Conservation (phyloP, 2,329 filamentous ascomycete genomes). For the Coleophoma crateriformis region DNA sequence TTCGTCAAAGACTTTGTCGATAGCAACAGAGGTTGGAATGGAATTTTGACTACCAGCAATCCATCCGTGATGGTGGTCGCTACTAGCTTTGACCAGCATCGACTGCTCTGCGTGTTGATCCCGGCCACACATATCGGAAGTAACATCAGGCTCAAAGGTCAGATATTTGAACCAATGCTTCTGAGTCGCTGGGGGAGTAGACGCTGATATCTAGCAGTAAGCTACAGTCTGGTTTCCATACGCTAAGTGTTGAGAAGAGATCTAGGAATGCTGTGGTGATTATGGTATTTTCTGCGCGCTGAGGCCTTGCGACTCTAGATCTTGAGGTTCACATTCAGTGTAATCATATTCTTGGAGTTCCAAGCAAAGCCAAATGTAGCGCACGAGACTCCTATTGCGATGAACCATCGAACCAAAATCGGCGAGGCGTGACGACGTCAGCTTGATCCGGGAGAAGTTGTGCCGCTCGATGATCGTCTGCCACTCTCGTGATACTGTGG, state of each 20-base stretch:
- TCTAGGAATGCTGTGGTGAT: slow-evolving; percentile 24
- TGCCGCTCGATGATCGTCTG: slow-evolving; percentile 9
- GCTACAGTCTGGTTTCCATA: slow-evolving; percentile 26
- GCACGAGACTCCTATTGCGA: slow-evolving; percentile 11
- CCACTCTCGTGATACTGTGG: slow-evolving; percentile 14
- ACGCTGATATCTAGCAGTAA: slow-evolving; percentile 32
- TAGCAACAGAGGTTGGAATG: slow-evolving; percentile 12
- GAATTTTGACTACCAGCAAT: slow-evolving; percentile 16
- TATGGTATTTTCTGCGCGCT: slow-evolving; percentile 18
- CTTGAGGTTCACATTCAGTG: slow-evolving; percentile 6
- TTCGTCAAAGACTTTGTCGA: slow-evolving; percentile 20
- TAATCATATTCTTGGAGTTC: slow-evolving; percentile 13
- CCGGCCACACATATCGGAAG: slow-evolving; percentile 4
- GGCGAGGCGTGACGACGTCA: slow-evolving; percentile 9
- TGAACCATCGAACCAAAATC: slow-evolving; percentile 12
- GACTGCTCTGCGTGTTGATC: slow-evolving; percentile 10
- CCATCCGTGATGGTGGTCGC: slow-evolving; percentile 26
- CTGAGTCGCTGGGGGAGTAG: slow-evolving; percentile 30
- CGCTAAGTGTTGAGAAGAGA: slow-evolving; percentile 26
- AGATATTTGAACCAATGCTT: slow-evolving; percentile 32
- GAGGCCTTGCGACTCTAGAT: slow-evolving; percentile 16
- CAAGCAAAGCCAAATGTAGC: slow-evolving; percentile 14
- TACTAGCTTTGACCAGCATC: slow-evolving; percentile 16
- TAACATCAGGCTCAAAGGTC: slow-evolving; percentile 11
- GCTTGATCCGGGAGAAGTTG: slow-evolving; percentile 11